These are phyloP conservation scores for Tetracladium setigerum DNA, from an alignment of 495 filamentous ascomycete species.

Conservation along the genomic window DNA sequence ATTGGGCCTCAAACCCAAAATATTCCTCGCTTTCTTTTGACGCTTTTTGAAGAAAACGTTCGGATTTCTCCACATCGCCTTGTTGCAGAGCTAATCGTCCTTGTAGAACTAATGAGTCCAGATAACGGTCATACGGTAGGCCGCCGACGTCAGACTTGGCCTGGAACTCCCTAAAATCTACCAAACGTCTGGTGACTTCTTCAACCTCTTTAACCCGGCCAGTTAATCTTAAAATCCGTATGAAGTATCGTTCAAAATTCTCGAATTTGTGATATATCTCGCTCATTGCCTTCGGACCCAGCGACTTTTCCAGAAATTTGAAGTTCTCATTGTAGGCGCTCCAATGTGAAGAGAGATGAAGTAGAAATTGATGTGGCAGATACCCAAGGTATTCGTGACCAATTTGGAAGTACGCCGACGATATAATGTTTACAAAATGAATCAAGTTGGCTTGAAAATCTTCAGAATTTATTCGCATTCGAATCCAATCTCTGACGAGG, in stretches of 20 bases:
- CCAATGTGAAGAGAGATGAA: background rate
- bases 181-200: background rate
- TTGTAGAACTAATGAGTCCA: too few species aligned
- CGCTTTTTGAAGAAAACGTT: too few species aligned
- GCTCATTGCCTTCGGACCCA: background rate
- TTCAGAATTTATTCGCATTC: background rate
- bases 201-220: background rate
- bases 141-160: too few species aligned
- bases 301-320: background rate
- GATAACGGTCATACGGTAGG: too few species aligned
- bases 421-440: background rate
- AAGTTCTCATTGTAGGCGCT: background rate
- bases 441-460: background rate
- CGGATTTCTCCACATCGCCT: too few species aligned
- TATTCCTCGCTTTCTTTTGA: too few species aligned
- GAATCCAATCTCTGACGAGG: constrained; percentile 8
- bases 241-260: background rate
- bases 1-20: too few species aligned
- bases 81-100: too few species aligned
- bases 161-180: background rate
- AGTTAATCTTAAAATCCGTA: background rate
- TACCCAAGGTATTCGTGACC: background rate
- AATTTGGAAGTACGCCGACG: background rate
- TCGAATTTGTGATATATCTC: background rate
- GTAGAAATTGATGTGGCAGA: background rate